Base-by-base conservation (phyloP, 768 basidiomycete species). In the Tubosaeta sp. region DNA sequence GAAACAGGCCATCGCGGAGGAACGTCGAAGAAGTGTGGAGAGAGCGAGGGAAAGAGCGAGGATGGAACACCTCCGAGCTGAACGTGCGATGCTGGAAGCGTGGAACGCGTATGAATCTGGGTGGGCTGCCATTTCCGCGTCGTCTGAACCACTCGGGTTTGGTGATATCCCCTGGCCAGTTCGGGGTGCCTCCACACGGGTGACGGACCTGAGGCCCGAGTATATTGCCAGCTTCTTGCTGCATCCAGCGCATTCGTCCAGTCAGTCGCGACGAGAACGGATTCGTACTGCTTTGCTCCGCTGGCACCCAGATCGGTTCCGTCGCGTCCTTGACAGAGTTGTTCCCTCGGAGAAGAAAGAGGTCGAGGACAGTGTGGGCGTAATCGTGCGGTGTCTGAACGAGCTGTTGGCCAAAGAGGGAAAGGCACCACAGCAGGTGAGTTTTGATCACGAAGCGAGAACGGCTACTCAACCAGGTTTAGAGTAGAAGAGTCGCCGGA, bases 231-330 rank as follows among this genome's bases (percentile, higher is more conserved):
- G 65, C 44, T 88, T 91, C 65, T 69, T 92, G 42, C 67, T 88
- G 37, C 86, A 85, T 22, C 74, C 79, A n/a, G 55, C 72, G 14
- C 87, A 90, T 66, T 87, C 86, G 13, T 68, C 70, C 52, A 72
- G 71, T 9, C 75, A 80, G 56, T 72, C 82, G 34, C 76, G 74
- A 55, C 87, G 82, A 65, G 86, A 89, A 50, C 76, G 86, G 52
- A 77, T 89, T 53, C 78, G 82, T 43, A 73, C 67, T 26, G 87
- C 85, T 0, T 76, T 86, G 66, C 77, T 86, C 19, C 75, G 86
- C 39, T 91, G 88, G 88, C 89, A 92, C 63, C 90, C 89, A 4
- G 89, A 91, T 67, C 72, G 86, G 42, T 90, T 90, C 71, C 70
- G 78, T 51, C 71, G 85, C 35, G 55, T 86, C 39, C 65, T 86